phyloP scores from a whole-genome alignment of 192 early-diverging fungal genomes.

The Powellomyces hirtus region DNA sequence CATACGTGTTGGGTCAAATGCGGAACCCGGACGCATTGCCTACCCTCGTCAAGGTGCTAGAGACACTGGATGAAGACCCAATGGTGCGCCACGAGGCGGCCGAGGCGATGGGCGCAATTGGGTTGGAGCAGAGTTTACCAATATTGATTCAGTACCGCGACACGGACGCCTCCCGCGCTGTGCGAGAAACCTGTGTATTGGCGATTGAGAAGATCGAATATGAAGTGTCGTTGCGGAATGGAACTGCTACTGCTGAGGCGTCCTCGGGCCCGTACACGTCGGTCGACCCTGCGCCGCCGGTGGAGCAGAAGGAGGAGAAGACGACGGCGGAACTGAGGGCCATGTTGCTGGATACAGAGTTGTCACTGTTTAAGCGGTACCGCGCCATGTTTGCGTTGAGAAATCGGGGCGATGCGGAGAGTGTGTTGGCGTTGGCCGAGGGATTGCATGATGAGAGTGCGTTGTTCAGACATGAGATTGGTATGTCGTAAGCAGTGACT shows the following conservation, averaged over 20 bases:
- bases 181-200: constrained; percentile 88
- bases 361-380: constrained; percentile 87
- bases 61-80: constrained; percentile 66
- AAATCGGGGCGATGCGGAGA: constrained; percentile 81
- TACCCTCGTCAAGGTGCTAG: constrained; percentile 65
- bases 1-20: constrained; percentile 97
- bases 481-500: constrained; percentile 7
- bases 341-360: constrained; percentile 64
- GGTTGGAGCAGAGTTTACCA: constrained; percentile 54
- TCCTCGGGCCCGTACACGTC: constrained; percentile 60
- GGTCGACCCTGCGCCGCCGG: constrained; percentile 89
- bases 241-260: not conserved
- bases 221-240: constrained; percentile 43
- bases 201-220: constrained; percentile 84
- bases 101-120: constrained; percentile 94
- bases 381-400: constrained; percentile 92
- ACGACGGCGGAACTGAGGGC: constrained; percentile 64
- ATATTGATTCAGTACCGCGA: constrained; percentile 71
- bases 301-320: constrained; percentile 48
- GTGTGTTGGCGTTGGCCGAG: constrained; percentile 79
- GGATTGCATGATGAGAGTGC: constrained; percentile 78
- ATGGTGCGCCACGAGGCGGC: constrained; percentile 99
- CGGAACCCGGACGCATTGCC: constrained; percentile 75
- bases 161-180: constrained; percentile 59
- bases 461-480: constrained; percentile 89